Base-by-base conservation (phyloP, 768 basidiomycete genomes). In the Daedaleopsis nitida region DNA sequence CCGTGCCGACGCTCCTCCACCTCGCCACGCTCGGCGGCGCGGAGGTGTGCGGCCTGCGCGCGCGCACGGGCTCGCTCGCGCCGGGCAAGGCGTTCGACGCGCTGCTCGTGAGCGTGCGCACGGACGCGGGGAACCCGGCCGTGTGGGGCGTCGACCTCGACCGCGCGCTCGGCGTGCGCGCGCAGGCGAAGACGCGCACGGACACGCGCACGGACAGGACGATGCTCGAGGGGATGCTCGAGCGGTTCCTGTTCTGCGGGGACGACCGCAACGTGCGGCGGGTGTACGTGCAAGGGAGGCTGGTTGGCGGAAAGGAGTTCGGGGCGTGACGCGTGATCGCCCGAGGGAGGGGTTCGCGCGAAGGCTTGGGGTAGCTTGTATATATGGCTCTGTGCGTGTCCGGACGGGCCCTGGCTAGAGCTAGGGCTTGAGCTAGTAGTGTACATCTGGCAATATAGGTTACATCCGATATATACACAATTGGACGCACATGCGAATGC, bases 21-120 rank as follows among this genome's bases (percentile, higher is more conserved):
- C 87, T 98, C 55, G 96, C 96, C 10, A 98, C 96, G 5, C 76
- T 89, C 23, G 96, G 96, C 37, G 96, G 96, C 1, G 96, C 96
- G 1, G 80, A 85, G 23, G 86, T 98, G 0, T 96, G 94, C 69
- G 79, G 80, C 53, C 75, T 97, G 12, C 80, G 85, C 55, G 74
- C 83, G 24, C 81, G 78, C 43, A 80, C 91, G 16, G 96, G 96
- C 8, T 89, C 87, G 17, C 92, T 98, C 64, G 78, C 77, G 14
- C 77, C 79, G 3, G 94, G 93, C 2, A 96, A 94, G 76, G 87
- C 85, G 63, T 98, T 98, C 69, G 96, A 98, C 70, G 96, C 96
- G 0, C 75, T 98, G 9, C 64, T 92, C 4, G 86, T 96, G 23
- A 84, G 78, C 69, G 77, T 91, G 9, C 75, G 79, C 35, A 71